A percentile compares a stretch with the other conserved stretches of the same genome.
Conservation (phyloP, 495 filamentous ascomycete genomes). For the Penicillium subrubescens region DNA sequence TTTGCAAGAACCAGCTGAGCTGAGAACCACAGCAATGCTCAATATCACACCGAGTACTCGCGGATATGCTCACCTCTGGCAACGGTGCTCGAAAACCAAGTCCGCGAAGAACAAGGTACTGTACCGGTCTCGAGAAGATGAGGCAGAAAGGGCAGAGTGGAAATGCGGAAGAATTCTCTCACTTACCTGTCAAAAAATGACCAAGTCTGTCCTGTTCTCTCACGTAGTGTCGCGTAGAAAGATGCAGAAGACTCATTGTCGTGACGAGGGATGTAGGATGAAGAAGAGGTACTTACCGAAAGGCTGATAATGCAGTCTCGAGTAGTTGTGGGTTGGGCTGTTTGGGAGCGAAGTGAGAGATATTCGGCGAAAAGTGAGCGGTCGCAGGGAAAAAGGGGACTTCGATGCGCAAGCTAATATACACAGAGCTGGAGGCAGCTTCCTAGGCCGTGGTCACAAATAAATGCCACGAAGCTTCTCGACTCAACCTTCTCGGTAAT, state of each 20-base stretch:
- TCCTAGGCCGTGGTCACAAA: background rate
- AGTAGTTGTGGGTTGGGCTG: background rate
- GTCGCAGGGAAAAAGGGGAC: background rate
- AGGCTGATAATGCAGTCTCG: background rate
- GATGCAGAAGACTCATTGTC: background rate
- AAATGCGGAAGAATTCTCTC: background rate
- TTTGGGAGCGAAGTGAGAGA: background rate
- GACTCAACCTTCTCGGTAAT: too few relatives aligned
- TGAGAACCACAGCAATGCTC: background rate
- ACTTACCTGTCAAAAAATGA: background rate
- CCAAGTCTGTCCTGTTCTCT: background rate
- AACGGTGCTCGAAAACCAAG: background rate
- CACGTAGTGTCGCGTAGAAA: background rate
- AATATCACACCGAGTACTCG: background rate
- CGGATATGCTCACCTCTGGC: background rate
- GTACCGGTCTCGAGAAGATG: background rate
- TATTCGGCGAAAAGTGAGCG: background rate
- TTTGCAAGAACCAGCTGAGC: background rate
- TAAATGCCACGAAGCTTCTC: background rate
- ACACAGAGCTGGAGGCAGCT: background rate
- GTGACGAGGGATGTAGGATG: background rate
- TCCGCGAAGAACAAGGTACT: background rate
- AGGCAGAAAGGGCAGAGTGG: background rate
- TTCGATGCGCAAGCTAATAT: background rate
- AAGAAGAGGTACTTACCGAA: background rate